These are phyloP conservation scores for Nectriaceae sp. DNA, from an alignment of 2,329 filamentous ascomycete species.

Conservation along the genomic window DNA sequence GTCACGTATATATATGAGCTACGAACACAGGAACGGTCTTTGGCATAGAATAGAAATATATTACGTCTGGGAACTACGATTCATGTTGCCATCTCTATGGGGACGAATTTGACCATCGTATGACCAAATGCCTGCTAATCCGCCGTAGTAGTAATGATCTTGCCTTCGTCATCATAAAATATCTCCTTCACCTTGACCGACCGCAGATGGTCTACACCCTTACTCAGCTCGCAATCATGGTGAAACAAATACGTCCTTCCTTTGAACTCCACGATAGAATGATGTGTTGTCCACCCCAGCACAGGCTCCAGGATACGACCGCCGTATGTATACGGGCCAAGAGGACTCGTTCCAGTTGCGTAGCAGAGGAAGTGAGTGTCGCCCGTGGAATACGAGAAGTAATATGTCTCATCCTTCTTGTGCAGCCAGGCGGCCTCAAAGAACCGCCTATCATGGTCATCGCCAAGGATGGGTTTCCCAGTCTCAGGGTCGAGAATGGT, in stretches of 20 bases:
- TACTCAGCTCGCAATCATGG: constrained; percentile 70
- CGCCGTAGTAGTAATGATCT: constrained; percentile 49
- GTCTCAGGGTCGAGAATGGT: constrained; percentile 64
- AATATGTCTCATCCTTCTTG: constrained; percentile 69
- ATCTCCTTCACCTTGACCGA: constrained; percentile 77
- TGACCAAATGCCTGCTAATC: too few species aligned
- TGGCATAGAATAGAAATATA: too few species aligned
- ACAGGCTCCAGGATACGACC: constrained; percentile 76
- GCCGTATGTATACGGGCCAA: constrained; percentile 72
- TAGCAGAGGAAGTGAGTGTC: constrained; percentile 77
- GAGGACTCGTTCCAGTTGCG: constrained; percentile 63
- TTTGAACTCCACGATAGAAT: constrained; percentile 74
- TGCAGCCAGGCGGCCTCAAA: constrained; percentile 84
- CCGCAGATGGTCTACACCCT: constrained; percentile 69
- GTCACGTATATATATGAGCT: too few species aligned
- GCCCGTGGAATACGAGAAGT: constrained; percentile 77
- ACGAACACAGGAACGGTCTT: too few species aligned
- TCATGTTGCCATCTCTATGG: too few species aligned
- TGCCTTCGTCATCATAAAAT: constrained; percentile 67
- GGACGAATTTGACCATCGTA: too few species aligned
- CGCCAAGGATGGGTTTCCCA: constrained; percentile 58
- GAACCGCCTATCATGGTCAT: constrained; percentile 74
- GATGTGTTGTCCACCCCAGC: constrained; percentile 79
- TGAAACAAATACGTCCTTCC: constrained; percentile 76
- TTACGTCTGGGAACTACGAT: too few species aligned